These are phyloP conservation scores for Acer yangbiense DNA, from an alignment of 345 rosid genomes.

Conservation along the genomic window DNA sequence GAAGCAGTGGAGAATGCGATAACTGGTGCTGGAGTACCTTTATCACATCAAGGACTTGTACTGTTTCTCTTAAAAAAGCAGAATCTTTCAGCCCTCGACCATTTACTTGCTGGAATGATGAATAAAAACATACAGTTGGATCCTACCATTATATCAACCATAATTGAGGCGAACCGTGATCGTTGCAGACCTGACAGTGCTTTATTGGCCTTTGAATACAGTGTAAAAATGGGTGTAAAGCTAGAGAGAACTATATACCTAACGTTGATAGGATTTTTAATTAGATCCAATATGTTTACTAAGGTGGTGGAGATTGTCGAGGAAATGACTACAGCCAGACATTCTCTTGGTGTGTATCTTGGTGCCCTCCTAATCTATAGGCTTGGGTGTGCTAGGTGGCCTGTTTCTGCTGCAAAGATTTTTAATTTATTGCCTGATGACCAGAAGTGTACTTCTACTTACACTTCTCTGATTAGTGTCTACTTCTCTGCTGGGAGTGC, in stretches of 20 bases:
- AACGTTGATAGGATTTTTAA: slow-evolving; percentile 51
- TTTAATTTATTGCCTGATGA: slow-evolving; percentile 63
- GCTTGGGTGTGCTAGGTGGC: slow-evolving; percentile 79
- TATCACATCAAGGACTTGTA: slow-evolving; percentile 46
- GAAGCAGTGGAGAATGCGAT: slow-evolving; percentile 20
- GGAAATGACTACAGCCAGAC: slow-evolving; percentile 60
- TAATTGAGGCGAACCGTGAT: slow-evolving; percentile 47
- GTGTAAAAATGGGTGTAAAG: slow-evolving; percentile 47
- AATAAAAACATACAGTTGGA: slow-evolving; percentile 45
- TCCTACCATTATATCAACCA: slow-evolving; percentile 46
- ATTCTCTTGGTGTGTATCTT: slow-evolving; percentile 60
- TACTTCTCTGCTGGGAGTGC: slow-evolving; percentile 75
- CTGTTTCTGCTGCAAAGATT: slow-evolving; percentile 58
- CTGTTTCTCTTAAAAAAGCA: slow-evolving; percentile 60
- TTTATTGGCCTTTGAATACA: slow-evolving; percentile 60
- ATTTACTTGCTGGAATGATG: slow-evolving; percentile 44
- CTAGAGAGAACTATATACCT: slow-evolving; percentile 64
- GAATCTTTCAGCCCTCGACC: slow-evolving; percentile 62
- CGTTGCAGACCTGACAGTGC: slow-evolving; percentile 54
- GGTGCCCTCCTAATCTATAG: slow-evolving; percentile 60
- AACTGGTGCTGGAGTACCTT: slow-evolving; percentile 30
- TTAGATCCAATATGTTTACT: slow-evolving; percentile 44
- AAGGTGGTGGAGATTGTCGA: slow-evolving; percentile 48
- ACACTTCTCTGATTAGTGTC: slow-evolving; percentile 67
- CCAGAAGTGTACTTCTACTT: slow-evolving; percentile 63